Evolutionary conservation across 495 filamentous ascomycete genomes (phyloP), one percentile per base, ranked within the genome.

Genomic region (Tetracladium setigerum): DNA sequence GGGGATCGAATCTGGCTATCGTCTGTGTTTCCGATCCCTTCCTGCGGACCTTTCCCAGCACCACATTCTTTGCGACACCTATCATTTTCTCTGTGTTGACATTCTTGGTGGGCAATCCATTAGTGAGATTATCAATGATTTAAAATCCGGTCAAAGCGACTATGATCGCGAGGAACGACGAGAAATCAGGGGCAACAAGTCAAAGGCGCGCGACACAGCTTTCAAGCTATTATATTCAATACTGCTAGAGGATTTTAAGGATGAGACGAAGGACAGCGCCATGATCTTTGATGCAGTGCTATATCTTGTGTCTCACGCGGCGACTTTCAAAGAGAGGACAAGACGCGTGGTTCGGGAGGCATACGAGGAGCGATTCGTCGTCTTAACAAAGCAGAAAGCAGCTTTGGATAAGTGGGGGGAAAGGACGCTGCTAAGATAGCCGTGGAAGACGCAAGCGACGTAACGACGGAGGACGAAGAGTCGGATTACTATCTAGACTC

Each of bases 341-440:
- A 59, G 50, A 46, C 41, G 24, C 11, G 46, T 56, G 56, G 46
- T 59, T 48, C 50, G 49, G 34, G 49, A 41, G 44, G 49, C 44
- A 7, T 59, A 53, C 47, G 56, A 56, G 41, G 50, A 56, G 53
- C 56, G 49, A 46, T 59, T 55, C 47, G 48, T 52, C 31, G 19
- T 59, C 16, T 52, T 53, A 16, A 35, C 45, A 22, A 59, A 59
- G 39, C 56, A 59, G 41, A 56, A 16, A 52, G 38, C 38, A 36
- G 33, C 4, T 11, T 44, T 59, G 41, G 56, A 57, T 57, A 27
- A 43, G 52, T 57, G 53, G 56, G 44, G 50, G 41, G 56, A 59
- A 54, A 38, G 15, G 52, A 53, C 33, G 38, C 43, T 59, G 62
- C 62, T 0, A 69, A 49, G 11, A 65, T 41, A 1, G 58, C 62